These are phyloP conservation scores for Mycena floridula DNA, from an alignment of 768 basidiomycete species.

Conservation along the genomic window DNA sequence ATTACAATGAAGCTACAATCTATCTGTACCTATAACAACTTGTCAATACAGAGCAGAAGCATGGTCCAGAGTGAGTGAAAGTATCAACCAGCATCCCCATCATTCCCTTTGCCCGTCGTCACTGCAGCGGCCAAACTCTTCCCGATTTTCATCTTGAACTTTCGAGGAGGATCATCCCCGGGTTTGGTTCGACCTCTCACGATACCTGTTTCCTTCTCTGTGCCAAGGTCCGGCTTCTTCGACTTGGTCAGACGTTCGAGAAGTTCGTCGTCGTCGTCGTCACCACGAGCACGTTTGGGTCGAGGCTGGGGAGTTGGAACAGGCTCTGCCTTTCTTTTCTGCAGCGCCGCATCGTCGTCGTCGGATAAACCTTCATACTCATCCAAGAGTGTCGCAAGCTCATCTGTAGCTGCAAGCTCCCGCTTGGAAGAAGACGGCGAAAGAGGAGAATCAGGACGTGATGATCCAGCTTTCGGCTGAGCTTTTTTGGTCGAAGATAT, in stretches of 20 bases:
- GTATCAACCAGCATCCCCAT: constrained; percentile 65
- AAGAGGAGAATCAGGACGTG: constrained; percentile 12
- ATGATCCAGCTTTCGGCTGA: no score
- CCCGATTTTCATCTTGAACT: constrained; percentile 71
- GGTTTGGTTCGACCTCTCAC: constrained; percentile 25
- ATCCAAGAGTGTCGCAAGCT: neutral
- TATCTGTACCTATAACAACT: no score
- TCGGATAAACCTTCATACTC: neutral
- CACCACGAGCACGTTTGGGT: constrained; percentile 63
- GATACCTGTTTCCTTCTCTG: constrained; percentile 37
- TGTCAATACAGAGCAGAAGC: no score
- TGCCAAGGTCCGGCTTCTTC: constrained; percentile 47
- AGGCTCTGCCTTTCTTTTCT: constrained; percentile 54
- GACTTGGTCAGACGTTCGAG: constrained; percentile 58
- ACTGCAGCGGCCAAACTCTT: constrained; percentile 28
- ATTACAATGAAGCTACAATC: no score
- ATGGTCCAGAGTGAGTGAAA: no score
- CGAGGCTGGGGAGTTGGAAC: constrained; percentile 43
- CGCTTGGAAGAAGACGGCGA: neutral
- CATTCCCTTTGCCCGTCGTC: constrained; percentile 44
- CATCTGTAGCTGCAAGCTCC: neutral
- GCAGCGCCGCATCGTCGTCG: constrained; percentile 14
- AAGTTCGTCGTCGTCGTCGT: constrained; percentile 69
- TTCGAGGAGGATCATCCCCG: constrained; percentile 54
- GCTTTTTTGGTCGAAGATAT: constrained; percentile 4